Evolutionary conservation across 495 filamentous ascomycete genomes (phyloP), one percentile per base, ranked within the genome.

Genomic region (Penicillium paxilli): DNA sequence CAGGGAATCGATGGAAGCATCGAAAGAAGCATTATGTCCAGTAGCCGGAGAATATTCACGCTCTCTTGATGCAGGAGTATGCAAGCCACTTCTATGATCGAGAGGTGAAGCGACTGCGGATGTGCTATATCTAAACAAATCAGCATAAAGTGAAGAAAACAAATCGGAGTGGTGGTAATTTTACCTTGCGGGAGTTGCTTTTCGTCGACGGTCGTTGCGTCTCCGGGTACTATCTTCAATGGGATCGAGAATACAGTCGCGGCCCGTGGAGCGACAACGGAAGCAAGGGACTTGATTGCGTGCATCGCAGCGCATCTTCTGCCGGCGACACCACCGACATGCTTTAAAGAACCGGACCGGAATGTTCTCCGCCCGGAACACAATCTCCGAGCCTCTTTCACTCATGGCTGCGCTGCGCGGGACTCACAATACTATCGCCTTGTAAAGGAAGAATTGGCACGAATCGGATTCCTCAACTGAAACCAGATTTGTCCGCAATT

Each of bases 241-340:
- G 4, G 71, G 70, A 55, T 76, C 73, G 12, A 76, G 23, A 21
- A 76, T 68, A 46, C 73, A 76, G 33, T 76, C 71, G 2, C 70
- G 68, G 22, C 71, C 73, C 7, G 64, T 58, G 5, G 68, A 64
- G 11, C 66, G 66, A 52, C 73, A 76, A 35, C 73, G 71, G 26
- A 70, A 70, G 47, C 73, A 76, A 10, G 73, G 73, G 32, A 74
- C 65, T 49, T 69, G 71, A n/a, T 59, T 67, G 28, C 69, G 71
- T 22, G 73, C 73, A 55, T 76, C 73, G 35, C 73, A 76, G 24
- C 73, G 71, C 66, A 76, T 74, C 46, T 76, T 76, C 44, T 74
- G 71, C 55, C 68, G 59, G 16, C 70, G 61, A 58, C 73, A 76
- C 64, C 70, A 67, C 24, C 73, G 70, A 40, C 73, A 76, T 65